phyloP scores from a whole-genome alignment of 208 protist genomes.

The Acanthamoeba healyi region DNA sequence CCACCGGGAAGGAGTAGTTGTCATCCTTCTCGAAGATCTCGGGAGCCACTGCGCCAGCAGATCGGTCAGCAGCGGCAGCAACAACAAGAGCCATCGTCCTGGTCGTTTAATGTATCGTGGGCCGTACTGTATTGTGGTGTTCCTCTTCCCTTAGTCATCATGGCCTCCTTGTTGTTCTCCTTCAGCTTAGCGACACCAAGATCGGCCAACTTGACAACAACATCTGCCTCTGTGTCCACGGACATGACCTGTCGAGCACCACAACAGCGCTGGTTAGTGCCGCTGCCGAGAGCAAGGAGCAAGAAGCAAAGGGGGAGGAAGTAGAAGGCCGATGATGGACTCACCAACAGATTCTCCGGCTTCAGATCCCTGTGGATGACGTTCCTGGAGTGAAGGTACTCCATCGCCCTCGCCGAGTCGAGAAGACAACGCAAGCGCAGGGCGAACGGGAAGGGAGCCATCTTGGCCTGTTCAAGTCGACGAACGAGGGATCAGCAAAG shows the following conservation, averaged over 20 bases:
- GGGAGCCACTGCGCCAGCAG: not conserved
- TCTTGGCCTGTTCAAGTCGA: not conserved
- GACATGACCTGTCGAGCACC: not conserved
- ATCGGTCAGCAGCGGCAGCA: not conserved
- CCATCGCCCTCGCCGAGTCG: slow-evolving; percentile 39
- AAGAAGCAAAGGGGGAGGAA: not conserved
- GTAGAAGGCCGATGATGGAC: too few species aligned
- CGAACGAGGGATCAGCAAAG: not conserved
- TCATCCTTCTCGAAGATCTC: slow-evolving; percentile 66
- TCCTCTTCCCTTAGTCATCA: slow-evolving; percentile 58
- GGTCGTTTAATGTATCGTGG: too few species aligned
- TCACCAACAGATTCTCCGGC: slow-evolving; percentile 59
- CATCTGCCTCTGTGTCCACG: slow-evolving; percentile 27
- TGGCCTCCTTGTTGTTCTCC: not conserved
- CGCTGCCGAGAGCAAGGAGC: too few species aligned
- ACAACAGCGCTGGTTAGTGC: not conserved
- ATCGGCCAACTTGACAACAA: slow-evolving; percentile 53
- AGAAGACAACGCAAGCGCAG: slow-evolving; percentile 31
- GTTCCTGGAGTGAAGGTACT: slow-evolving; percentile 47
- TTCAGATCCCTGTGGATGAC: slow-evolving; percentile 65
- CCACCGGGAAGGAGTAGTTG: slow-evolving; percentile 64
- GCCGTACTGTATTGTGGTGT: slow-evolving; percentile 70
- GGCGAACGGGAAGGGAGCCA: slow-evolving; percentile 33
- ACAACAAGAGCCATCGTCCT: not conserved
- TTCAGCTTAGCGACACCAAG: slow-evolving; percentile 59